phyloP scores from a whole-genome alignment of 2,329 filamentous ascomycete genomes.

The Neofusicoccum cordaticola region DNA sequence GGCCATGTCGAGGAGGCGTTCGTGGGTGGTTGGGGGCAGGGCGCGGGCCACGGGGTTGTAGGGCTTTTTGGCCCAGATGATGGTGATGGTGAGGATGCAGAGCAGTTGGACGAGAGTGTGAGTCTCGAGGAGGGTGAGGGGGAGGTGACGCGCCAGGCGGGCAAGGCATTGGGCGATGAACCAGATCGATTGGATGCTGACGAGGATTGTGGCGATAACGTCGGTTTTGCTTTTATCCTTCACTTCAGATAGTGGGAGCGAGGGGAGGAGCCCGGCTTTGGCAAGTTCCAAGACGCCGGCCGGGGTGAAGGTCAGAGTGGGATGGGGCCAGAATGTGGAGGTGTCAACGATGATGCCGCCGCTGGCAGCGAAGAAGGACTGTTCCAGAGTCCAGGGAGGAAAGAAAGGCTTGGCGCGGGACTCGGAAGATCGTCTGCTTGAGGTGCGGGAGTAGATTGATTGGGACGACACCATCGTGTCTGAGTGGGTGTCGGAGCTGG shows the following conservation, averaged over 20 bases:
- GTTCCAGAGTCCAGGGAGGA: conserved; percentile 14
- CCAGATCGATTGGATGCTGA: conserved; percentile 40
- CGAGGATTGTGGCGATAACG: conserved; percentile 25
- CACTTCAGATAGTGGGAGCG: conserved; percentile 6
- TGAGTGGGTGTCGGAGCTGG: background rate
- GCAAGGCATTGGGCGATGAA: conserved; percentile 37
- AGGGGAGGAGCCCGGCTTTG: conserved; percentile 21
- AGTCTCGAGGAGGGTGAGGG: conserved; percentile 39
- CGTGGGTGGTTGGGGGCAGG: conserved; percentile 3
- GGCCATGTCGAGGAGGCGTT: conserved; percentile 19
- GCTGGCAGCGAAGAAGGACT: conserved; percentile 25
- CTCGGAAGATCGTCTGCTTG: background rate
- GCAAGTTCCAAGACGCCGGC: conserved; percentile 21
- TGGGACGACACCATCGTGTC: conserved; percentile 1
- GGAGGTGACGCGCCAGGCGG: conserved; percentile 31
- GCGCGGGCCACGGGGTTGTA: conserved; percentile 21
- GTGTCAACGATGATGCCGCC: conserved; percentile 23
- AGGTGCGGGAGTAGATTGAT: background rate
- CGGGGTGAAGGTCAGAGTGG: conserved; percentile 22
- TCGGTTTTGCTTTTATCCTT: conserved; percentile 27
- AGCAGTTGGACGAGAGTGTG: conserved; percentile 35
- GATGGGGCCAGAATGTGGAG: conserved; percentile 14
- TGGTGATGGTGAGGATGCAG: conserved; percentile 34
- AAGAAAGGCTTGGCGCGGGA: background rate
- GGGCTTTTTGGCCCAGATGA: conserved; percentile 37